Conservation (phyloP, 305 asterid genomes). For the Fraxinus platypoda region DNA sequence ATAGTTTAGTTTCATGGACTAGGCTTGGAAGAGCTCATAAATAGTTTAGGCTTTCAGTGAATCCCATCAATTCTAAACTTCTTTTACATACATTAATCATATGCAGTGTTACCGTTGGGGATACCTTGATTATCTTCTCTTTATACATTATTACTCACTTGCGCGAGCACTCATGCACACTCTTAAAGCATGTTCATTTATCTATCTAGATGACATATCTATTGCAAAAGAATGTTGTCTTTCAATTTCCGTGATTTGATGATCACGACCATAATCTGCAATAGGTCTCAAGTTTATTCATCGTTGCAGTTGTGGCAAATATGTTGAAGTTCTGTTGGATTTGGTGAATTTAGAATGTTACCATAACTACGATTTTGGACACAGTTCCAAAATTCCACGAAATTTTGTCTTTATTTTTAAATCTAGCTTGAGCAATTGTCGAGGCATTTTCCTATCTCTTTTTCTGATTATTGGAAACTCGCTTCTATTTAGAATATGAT, state of each 20-base stretch:
- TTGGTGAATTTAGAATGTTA: not conserved
- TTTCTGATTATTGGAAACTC: not conserved
- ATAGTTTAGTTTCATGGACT: not conserved
- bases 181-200: not conserved
- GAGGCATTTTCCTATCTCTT: not conserved
- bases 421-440: not conserved
- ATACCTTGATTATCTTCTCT: not conserved
- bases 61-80: not conserved
- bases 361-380: not conserved
- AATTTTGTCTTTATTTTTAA: not conserved
- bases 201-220: not conserved
- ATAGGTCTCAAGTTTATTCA: not conserved
- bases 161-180: not conserved
- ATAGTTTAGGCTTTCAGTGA: not conserved
- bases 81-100: not conserved
- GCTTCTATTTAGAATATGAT: not conserved
- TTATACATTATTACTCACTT: not conserved
- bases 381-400: not conserved
- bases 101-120: not conserved
- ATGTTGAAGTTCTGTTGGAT: not conserved
- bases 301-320: not conserved
- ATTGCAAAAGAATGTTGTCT: not conserved
- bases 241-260: not conserved
- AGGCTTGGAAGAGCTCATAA: not conserved
- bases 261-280: not conserved